Evolutionary conservation across 169 alveolate genomes (phyloP).

Genomic region (Plasmodium berghei): DNA sequence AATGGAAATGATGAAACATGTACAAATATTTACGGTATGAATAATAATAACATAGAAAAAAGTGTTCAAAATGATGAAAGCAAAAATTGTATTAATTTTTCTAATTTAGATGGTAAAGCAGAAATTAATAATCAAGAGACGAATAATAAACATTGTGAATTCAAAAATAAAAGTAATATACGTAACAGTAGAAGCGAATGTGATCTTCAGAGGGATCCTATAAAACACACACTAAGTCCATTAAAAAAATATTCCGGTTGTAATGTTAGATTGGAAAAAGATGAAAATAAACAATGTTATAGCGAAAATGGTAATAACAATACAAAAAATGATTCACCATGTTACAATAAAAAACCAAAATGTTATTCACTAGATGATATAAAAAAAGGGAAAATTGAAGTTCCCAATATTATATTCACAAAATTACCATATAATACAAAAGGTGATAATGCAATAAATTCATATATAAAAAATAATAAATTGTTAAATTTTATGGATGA

Average conservation of each 20-base stretch:
- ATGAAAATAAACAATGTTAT: slow-evolving; percentile 3
- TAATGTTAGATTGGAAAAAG: not conserved
- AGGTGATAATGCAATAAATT: slow-evolving; percentile 47
- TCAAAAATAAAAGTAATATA: slow-evolving; percentile 5
- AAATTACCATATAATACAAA: slow-evolving; percentile 36
- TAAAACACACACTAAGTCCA: not conserved
- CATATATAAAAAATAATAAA: slow-evolving; percentile 65
- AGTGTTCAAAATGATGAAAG: no score
- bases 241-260: not conserved
- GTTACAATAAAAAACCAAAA: slow-evolving; percentile 20
- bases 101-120: slow-evolving; percentile 6
- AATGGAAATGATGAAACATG: not conserved
- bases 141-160: slow-evolving; percentile 1
- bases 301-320: slow-evolving; percentile 5
- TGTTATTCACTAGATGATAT: slow-evolving; percentile 71
- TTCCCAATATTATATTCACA: slow-evolving; percentile 42
- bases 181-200: not conserved
- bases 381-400: slow-evolving; percentile 44
- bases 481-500: slow-evolving; percentile 66
- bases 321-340: slow-evolving; percentile 8
- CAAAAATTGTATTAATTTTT: not conserved
- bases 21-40: not conserved
- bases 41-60: not conserved
- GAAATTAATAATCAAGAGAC: slow-evolving; percentile 1
- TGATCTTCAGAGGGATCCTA: not conserved